phyloP scores from a whole-genome alignment of 2,329 filamentous ascomycete species.

The Talaromyces sp. region DNA sequence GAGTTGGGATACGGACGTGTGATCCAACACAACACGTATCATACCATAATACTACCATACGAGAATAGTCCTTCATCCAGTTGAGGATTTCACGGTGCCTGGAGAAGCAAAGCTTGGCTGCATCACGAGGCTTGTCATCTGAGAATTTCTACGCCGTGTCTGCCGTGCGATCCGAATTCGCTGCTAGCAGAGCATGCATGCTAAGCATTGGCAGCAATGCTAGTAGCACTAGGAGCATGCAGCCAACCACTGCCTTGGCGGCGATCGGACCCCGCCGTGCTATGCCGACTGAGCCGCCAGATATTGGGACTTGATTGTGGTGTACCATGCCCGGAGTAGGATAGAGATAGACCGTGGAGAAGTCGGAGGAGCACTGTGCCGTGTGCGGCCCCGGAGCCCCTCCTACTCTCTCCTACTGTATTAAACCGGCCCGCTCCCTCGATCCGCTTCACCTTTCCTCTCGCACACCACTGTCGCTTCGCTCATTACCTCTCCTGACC shows the following conservation, averaged over 20 bases:
- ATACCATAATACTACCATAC: too few species aligned
- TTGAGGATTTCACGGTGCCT: not conserved
- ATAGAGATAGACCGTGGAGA: too few species aligned
- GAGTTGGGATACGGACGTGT: too few species aligned
- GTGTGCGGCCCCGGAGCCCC: not conserved
- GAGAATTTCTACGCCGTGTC: not conserved
- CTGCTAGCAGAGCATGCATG: not conserved
- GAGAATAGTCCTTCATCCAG: too few species aligned
- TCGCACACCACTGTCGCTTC: not conserved
- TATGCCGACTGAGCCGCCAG: not conserved
- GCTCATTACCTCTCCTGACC: not conserved
- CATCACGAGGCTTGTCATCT: not conserved
- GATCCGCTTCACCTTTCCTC: not conserved
- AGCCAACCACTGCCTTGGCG: not conserved
- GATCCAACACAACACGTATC: too few species aligned
- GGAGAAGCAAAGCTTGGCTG: not conserved
- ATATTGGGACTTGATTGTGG: too few species aligned
- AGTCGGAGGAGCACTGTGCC: not conserved
- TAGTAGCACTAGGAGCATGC: not conserved
- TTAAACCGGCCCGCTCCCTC: not conserved
- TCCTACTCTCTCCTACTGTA: not conserved
- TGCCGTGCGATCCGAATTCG: not conserved
- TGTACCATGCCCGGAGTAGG: too few species aligned
- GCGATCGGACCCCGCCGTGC: not conserved
- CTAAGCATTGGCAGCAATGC: constrained; percentile 1